Conservation (phyloP, 257 asterid species). For the Mitragyna speciosa region DNA sequence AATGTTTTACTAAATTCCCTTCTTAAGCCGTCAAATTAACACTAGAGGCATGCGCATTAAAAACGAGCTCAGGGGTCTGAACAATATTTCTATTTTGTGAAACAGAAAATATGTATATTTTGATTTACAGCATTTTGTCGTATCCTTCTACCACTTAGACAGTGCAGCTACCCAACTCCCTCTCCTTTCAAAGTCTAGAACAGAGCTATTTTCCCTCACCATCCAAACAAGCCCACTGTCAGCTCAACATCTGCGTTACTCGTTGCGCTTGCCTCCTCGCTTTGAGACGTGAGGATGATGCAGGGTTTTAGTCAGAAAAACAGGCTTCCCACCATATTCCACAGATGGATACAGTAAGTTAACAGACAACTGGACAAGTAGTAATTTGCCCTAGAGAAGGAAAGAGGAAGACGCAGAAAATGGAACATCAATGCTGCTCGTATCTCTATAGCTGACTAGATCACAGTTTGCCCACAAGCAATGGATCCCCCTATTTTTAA, state of each 20-base stretch:
- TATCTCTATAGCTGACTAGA: neutral
- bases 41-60: no score
- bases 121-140: no score
- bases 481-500: neutral
- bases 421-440: neutral
- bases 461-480: neutral
- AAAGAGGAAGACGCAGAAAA: neutral
- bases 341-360: neutral
- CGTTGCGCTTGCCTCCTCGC: neutral
- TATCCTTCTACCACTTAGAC: no score
- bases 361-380: no score
- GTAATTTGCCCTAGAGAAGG: neutral
- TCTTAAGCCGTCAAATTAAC: no score
- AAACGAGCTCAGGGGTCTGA: no score
- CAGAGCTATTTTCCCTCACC: neutral
- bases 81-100: no score
- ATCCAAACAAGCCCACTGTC: neutral
- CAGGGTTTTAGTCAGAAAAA: neutral
- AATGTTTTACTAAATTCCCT: no score
- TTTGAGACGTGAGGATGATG: neutral
- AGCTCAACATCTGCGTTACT: neutral
- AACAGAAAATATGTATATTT: no score
- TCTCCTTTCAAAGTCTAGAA: neutral
- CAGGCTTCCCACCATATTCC: neutral
- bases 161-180: neutral